phyloP scores from a whole-genome alignment of 2,329 filamentous ascomycete species.

The Xylariaceae sp. region DNA sequence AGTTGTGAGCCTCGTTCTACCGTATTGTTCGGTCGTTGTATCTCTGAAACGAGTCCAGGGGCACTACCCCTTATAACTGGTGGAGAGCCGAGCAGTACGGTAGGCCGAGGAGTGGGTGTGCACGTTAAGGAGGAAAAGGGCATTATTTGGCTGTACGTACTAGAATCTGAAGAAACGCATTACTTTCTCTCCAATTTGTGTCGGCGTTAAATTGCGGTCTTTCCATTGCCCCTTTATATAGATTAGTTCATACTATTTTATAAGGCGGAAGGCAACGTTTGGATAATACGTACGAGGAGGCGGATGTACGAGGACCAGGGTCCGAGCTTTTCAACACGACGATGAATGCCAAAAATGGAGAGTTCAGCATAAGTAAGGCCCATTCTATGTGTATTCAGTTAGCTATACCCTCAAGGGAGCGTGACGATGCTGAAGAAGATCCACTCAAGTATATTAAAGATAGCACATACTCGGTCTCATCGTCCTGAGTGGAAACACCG shows the following conservation, averaged over 20 bases:
- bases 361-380: slow-evolving; percentile 16
- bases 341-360: slow-evolving; percentile 10
- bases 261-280: too few species aligned
- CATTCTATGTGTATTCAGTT: slow-evolving; percentile 3
- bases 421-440: too few species aligned
- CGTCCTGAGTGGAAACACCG: slow-evolving; percentile 12
- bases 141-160: too few species aligned
- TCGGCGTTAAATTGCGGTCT: slow-evolving; percentile 7
- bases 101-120: too few species aligned
- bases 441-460: neutral
- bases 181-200: slow-evolving; percentile 15
- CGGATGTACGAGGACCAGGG: slow-evolving; percentile 17
- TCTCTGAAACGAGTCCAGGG: too few species aligned
- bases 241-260: too few species aligned
- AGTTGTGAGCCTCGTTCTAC: too few species aligned
- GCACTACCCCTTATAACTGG: too few species aligned
- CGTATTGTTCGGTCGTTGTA: too few species aligned
- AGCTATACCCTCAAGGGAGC: too few species aligned
- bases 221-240: slow-evolving; percentile 8
- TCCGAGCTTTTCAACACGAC: slow-evolving; percentile 5
- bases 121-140: too few species aligned
- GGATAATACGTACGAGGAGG: neutral
- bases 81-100: too few species aligned
- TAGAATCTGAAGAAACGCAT: slow-evolving; percentile 18
- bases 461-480: slow-evolving; percentile 13